Base-by-base conservation (phyloP, 2,329 filamentous ascomycete species). In the Fusarium sp. region DNA sequence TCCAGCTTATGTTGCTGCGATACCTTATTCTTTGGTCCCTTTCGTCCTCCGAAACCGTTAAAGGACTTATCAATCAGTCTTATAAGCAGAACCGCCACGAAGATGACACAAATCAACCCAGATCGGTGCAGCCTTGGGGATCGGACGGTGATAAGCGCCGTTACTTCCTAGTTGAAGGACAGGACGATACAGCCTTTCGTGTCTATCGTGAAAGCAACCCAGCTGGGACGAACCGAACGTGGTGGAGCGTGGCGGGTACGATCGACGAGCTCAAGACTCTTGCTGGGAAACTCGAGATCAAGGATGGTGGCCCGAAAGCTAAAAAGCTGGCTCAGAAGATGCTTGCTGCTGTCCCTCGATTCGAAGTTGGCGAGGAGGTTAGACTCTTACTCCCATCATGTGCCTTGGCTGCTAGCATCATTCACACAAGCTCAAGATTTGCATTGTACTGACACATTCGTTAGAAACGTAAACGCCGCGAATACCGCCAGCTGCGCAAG, bases 181-280 rank as follows among this genome's bases (percentile, higher is more conserved):
- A 92, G 66, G 94, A 98, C 69, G 93, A 99, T 75, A 98, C 94
- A 4, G 85, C 90, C 61, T 99, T 99, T 76, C 87, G 95, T 61
- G 85, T 99, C 39, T 99, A 99, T 75, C 86, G 95, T 49, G 95
- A 99, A 77, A 94, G 91, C 76, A 96, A 96, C 70, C 90, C 92
- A 11, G 87, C 88, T 6, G 84, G 89, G 29, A 85, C 90, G 41
- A 89, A 89, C 60, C 78, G 87, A 60, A 92, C 91, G 21, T 99
- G 95, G 95, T 92, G 92, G 85, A 97, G 89, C 71, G 88, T 98
- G 37, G 95, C 95, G 14, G 92, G 94, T 7, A 89, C 83, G 44
- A 97, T 99, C 44, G 92, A 96, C 6, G 94, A 98, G 73, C 80
- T 97, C 61, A 88, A 85, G 67, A 80, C 77, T 6, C 79, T 98